Percentiles rank a stretch among this genome's conserved stretches.
Evolutionary conservation across 73 alveolate genomes (phyloP).

Genomic region (Halteria grandinella): DNA sequence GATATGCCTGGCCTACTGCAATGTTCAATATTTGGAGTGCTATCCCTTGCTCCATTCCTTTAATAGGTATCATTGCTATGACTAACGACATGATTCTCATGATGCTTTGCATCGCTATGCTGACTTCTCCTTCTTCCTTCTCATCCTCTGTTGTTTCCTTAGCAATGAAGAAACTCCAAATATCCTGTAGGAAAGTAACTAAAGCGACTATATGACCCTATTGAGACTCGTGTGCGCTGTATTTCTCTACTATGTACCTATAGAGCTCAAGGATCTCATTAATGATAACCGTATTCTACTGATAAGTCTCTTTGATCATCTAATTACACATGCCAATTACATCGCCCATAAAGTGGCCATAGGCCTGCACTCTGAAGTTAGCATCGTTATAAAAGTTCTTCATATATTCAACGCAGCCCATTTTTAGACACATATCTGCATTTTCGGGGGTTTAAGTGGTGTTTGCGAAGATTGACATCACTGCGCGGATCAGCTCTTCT

Average conservation of each 20-base stretch:
- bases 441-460: no score
- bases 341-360: conserved; percentile 1
- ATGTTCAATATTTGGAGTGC: conserved; percentile 1
- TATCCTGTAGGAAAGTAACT: conserved; percentile 15
- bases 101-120: conserved; percentile 13
- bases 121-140: conserved; percentile 36
- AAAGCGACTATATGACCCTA: neutral
- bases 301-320: conserved; percentile 16
- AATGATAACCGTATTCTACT: conserved; percentile 16
- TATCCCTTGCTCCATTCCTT: neutral
- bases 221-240: conserved; percentile 44
- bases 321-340: conserved; percentile 38
- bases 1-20: neutral
- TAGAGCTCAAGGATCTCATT: conserved; percentile 59
- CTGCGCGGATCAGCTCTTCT: conserved; percentile 29
- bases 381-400: conserved; percentile 43
- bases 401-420: conserved; percentile 59
- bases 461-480: conserved; percentile 28
- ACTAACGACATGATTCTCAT: conserved; percentile 27
- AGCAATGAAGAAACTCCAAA: conserved; percentile 26
- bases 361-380: conserved; percentile 8
- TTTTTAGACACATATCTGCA: neutral
- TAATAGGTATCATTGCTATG: conserved; percentile 17
- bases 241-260: conserved; percentile 49
- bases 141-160: conserved; percentile 34